A percentile compares a stretch with the other conserved stretches of the same genome.
These are phyloP conservation scores for Botryotinia narcissicola DNA, from an alignment of 2,329 filamentous ascomycete species.

Conservation along the genomic window DNA sequence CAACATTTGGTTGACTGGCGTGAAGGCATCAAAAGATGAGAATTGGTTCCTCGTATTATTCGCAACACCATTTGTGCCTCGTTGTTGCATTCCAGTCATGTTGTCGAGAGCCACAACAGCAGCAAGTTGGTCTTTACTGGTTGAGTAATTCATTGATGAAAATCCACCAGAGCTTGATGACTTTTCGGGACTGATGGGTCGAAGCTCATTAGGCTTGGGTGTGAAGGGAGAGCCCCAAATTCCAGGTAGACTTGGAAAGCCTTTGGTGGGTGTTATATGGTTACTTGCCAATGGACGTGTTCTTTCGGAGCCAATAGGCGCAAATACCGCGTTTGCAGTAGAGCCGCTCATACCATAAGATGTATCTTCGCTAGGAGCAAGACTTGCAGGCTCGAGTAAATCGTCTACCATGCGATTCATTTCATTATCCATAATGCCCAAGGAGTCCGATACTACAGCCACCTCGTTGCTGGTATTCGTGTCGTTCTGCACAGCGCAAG, in stretches of 20 bases:
- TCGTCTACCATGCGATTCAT: slow-evolving; percentile 59
- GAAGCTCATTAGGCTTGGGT: slow-evolving; percentile 43
- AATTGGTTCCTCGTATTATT: slow-evolving; percentile 13
- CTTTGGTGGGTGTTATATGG: slow-evolving; percentile 32
- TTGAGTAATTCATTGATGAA: slow-evolving; percentile 37
- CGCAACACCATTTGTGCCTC: slow-evolving; percentile 23
- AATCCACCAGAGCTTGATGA: slow-evolving; percentile 35
- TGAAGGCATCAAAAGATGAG: slow-evolving; percentile 21
- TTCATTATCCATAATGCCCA: slow-evolving; percentile 43
- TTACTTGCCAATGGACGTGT: slow-evolving; percentile 37
- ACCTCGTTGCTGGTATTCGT: neutral
- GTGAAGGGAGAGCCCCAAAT: slow-evolving; percentile 47
- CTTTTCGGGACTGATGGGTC: slow-evolving; percentile 41
- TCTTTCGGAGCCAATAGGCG: slow-evolving; percentile 40
- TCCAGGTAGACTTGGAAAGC: slow-evolving; percentile 42
- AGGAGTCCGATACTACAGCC: slow-evolving; percentile 25
- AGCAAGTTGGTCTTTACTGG: slow-evolving; percentile 27
- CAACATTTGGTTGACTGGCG: slow-evolving; percentile 29
- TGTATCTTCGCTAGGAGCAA: slow-evolving; percentile 43
- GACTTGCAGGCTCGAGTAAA: slow-evolving; percentile 43
- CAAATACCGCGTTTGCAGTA: slow-evolving; percentile 52
- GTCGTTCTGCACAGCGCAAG: neutral
- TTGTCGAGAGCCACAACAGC: slow-evolving; percentile 33
- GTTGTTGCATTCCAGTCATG: slow-evolving; percentile 26
- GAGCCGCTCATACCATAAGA: slow-evolving; percentile 56